A percentile compares a stretch with the other conserved stretches of the same genome.
phyloP scores from a whole-genome alignment of 2,329 filamentous ascomycete species.

The Sordariomycetes sp. region DNA sequence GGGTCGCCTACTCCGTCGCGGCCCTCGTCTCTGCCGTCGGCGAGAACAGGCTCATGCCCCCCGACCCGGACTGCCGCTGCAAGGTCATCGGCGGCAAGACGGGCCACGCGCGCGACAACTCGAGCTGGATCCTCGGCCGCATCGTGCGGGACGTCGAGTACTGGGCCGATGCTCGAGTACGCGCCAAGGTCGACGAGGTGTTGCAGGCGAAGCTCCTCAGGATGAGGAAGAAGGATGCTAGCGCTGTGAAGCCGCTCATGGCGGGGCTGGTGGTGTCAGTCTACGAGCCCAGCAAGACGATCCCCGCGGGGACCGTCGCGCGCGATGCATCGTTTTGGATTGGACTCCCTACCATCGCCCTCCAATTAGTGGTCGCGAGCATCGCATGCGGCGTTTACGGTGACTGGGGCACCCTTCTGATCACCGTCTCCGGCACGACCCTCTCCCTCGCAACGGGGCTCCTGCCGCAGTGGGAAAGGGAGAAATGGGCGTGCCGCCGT shows the following conservation, averaged over 20 bases:
- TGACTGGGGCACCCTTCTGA: background rate
- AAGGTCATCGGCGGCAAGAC: slow-evolving; percentile 20
- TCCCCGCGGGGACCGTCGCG: no score
- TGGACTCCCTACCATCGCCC: background rate
- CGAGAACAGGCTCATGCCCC: slow-evolving; percentile 13
- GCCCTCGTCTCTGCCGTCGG: slow-evolving; percentile 13
- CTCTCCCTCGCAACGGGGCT: background rate
- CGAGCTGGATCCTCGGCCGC: slow-evolving; percentile 26
- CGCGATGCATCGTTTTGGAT: background rate
- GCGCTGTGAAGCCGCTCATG: background rate
- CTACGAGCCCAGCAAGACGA: background rate
- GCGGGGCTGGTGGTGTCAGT: background rate
- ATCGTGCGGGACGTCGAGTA: slow-evolving; percentile 24
- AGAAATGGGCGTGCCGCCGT: background rate
- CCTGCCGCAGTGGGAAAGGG: background rate
- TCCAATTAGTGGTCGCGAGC: slow-evolving; percentile 1
- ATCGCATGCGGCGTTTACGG: background rate
- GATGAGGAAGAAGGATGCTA: background rate
- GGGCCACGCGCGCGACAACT: slow-evolving; percentile 22
- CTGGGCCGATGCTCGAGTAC: slow-evolving; percentile 10
- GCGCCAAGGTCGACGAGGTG: background rate
- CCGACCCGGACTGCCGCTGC: slow-evolving; percentile 15
- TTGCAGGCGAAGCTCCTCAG: background rate
- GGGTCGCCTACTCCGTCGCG: slow-evolving; percentile 12
- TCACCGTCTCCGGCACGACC: background rate